Conservation (phyloP, 2,329 filamentous ascomycete genomes). For the Arthrobotrys iridis region DNA sequence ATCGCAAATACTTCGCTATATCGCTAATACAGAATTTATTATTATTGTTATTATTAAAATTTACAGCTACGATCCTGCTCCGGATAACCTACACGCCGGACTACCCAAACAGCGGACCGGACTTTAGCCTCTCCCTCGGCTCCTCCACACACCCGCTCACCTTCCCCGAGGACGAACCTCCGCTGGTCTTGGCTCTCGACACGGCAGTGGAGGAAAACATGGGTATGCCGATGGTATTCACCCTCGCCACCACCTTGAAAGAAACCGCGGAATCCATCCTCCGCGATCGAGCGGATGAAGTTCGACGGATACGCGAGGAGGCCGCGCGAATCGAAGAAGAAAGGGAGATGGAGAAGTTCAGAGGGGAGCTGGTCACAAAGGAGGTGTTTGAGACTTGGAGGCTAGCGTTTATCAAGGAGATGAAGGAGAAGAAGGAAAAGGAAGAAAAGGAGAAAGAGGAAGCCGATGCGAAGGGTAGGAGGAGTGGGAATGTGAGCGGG, state of each 20-base stretch:
- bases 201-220: constrained; percentile 88
- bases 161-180: constrained; percentile 79
- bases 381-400: constrained; percentile 88
- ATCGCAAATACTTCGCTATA: background rate
- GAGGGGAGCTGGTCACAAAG: constrained; percentile 85
- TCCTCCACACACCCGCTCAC: constrained; percentile 76
- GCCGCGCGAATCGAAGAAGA: constrained; percentile 72
- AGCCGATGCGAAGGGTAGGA: constrained; percentile 81
- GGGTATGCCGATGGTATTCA: constrained; percentile 98
- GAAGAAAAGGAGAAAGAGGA: constrained; percentile 81
- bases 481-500: constrained; percentile 71
- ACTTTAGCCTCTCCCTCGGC: constrained; percentile 77
- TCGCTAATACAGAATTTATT: too few species aligned
- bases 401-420: constrained; percentile 78
- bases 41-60: too few species aligned
- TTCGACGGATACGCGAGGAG: constrained; percentile 70
- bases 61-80: constrained; percentile 75
- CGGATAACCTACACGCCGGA: constrained; percentile 87
- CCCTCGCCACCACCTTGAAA: constrained; percentile 85
- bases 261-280: constrained; percentile 90
- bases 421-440: constrained; percentile 75
- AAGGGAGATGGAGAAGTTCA: constrained; percentile 96
- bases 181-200: constrained; percentile 75
- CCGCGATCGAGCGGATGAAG: constrained; percentile 74
- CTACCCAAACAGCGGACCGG: constrained; percentile 88